Base-by-base conservation (phyloP, 108 stramenopile species). In the Craspedostauros australis region DNA sequence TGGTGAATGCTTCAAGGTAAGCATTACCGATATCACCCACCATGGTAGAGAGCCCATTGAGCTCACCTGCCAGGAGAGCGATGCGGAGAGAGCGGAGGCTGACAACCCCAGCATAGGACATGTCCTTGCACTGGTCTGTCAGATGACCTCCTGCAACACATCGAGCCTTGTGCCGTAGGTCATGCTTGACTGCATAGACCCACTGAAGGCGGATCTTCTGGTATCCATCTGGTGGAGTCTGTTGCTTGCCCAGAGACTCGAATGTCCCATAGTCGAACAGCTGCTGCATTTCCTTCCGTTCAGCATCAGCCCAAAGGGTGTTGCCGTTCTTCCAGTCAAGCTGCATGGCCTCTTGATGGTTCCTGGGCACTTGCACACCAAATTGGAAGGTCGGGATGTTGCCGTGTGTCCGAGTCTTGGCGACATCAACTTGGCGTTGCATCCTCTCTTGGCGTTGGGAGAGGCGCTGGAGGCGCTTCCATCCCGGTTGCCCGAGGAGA, bases 171-270 rank as follows among this genome's bases (percentile, higher is more conserved):
- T 47, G 48, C 8, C 72, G 27, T 5, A 25, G 26, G 32, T 67
- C 72, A 24, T 67, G 65, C 57, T 73, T 73, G 12, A 56, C 46
- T 2, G 53, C 66, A 27, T 57, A 63, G 1, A 73, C 66, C 0
- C 42, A 33, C 28, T 67, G 53, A 12, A 50, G 22, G 1, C 26
- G 37, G 15, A 73, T 73, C 51, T 50, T 67, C 49, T 73, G 29
- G 44, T 51, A 57, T 2, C 64, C 64, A 7, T 56, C 39, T 21
- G 61, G 72, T 19, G 21, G 50, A 38, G 46, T 20, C 46, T 33
- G 38, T n/a, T n/a, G n/a, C 26, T n/a, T 62, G 2, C 52, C 71
- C 11, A 18, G 4, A 34, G 60, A 52, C 7, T 21, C 20, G 54
- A 72, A 72, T 38, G 57, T 40, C 2, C 38, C 46, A 46, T 68